A percentile compares a stretch with the other conserved stretches of the same genome.
These are phyloP conservation scores for Exserohilum rostratum DNA, from an alignment of 2,329 filamentous ascomycete species.

Conservation along the genomic window DNA sequence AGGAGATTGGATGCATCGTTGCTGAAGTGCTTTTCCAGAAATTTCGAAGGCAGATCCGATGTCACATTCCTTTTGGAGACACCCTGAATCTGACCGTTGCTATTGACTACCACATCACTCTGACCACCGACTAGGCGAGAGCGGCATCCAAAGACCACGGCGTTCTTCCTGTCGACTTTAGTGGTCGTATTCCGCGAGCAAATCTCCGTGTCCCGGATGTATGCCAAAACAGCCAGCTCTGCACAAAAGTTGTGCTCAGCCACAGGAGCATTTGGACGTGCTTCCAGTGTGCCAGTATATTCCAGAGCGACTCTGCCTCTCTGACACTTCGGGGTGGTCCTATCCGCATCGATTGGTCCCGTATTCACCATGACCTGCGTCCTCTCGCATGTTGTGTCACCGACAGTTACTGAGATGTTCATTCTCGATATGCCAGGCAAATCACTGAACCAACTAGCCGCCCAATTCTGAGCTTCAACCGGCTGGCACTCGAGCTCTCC, in stretches of 20 bases:
- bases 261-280: background rate
- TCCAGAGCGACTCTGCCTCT: background rate
- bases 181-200: background rate
- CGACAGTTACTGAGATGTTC: background rate
- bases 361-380: background rate
- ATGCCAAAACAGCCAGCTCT: background rate
- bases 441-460: no score
- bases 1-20: constrained; percentile 34
- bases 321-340: background rate
- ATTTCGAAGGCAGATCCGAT: no score
- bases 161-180: background rate
- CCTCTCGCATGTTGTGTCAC: background rate
- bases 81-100: constrained; percentile 24
- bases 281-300: background rate
- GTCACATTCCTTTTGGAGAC: background rate
- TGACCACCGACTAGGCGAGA: background rate
- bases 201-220: background rate
- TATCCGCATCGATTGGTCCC: background rate
- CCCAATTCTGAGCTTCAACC: no score
- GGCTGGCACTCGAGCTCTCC: background rate
- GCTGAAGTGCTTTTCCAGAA: constrained; percentile 19
- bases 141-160: background rate
- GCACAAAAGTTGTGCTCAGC: background rate
- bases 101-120: constrained; percentile 30
- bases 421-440: no score